phyloP scores from a whole-genome alignment of 768 basidiomycete species.

The Suillus subluteus region DNA sequence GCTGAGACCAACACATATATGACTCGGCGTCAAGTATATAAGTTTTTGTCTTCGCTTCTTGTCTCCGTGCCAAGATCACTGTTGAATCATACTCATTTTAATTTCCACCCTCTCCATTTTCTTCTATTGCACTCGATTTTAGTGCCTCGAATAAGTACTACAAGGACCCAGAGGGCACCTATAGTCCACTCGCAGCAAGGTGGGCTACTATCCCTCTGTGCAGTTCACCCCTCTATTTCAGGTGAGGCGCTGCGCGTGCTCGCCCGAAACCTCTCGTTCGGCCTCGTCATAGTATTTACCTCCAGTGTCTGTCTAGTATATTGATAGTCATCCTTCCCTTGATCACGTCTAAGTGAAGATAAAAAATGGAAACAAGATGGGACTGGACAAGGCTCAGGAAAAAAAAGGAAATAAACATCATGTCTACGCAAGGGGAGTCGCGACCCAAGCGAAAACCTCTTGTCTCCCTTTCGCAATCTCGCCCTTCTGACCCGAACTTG shows the following conservation, averaged over 20 bases:
- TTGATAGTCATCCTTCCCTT: background rate
- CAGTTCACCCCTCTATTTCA: background rate
- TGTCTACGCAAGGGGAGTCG: conserved; percentile 10
- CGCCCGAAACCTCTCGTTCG: background rate
- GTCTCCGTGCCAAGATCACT: too few relatives aligned
- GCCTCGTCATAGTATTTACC: background rate
- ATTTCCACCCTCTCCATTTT: too few relatives aligned
- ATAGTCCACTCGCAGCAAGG: too few relatives aligned
- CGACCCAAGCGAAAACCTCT: conserved; percentile 51
- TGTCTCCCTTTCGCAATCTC: conserved; percentile 44
- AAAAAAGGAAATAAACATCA: background rate
- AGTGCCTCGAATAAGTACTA: too few relatives aligned
- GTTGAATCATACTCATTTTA: too few relatives aligned
- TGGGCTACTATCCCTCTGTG: too few relatives aligned
- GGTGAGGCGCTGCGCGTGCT: background rate
- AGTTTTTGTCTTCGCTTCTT: too few relatives aligned
- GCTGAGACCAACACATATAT: too few relatives aligned
- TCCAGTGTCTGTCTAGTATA: background rate
- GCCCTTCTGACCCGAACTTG: conserved; percentile 42
- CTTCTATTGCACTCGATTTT: too few relatives aligned
- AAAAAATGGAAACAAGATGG: background rate
- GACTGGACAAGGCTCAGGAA: background rate
- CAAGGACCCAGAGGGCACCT: too few relatives aligned
- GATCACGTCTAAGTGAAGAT: background rate
- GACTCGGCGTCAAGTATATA: too few relatives aligned